These are phyloP conservation scores for Aspergillus pseudoterreus DNA, from an alignment of 2,329 filamentous ascomycete species.

Conservation along the genomic window DNA sequence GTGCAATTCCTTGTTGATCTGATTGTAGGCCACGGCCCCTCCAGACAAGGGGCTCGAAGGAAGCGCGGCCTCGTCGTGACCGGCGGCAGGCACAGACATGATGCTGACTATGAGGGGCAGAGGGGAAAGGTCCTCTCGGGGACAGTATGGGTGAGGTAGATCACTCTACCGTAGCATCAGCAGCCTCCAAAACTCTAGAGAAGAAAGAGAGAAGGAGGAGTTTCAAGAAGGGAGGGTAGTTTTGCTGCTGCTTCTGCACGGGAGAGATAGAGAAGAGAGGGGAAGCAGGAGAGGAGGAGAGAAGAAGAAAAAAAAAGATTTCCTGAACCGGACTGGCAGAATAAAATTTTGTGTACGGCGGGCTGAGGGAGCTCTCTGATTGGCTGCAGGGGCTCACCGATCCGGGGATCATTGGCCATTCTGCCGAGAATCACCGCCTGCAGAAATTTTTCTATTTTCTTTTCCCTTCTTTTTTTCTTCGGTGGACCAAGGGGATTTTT, in stretches of 20 bases:
- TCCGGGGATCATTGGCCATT: constrained; percentile 14
- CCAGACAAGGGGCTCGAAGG: constrained; percentile 39
- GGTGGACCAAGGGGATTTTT: background rate
- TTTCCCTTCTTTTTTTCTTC: background rate
- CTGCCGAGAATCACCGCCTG: constrained; percentile 18
- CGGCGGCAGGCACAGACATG: constrained; percentile 29
- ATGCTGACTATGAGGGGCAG: constrained; percentile 16
- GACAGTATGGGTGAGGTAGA: constrained; percentile 27
- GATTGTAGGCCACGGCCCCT: constrained; percentile 36
- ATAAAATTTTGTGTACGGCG: constrained; percentile 26
- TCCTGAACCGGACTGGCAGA: constrained; percentile 10
- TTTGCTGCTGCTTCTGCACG: constrained; percentile 27
- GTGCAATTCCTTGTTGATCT: constrained; percentile 30
- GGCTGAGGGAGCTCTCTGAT: constrained; percentile 17
- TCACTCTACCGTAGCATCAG: constrained; percentile 39
- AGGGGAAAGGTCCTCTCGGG: constrained; percentile 35
- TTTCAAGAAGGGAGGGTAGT: constrained; percentile 5
- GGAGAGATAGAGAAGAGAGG: constrained; percentile 20
- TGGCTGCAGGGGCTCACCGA: constrained; percentile 20
- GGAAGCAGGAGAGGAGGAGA: background rate
- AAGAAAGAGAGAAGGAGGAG: constrained; percentile 11
- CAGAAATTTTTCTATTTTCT: constrained; percentile 11
- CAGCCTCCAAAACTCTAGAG: constrained; percentile 26
- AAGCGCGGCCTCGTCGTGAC: constrained; percentile 28
- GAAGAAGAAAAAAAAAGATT: constrained; percentile 17